Percentiles rank a stretch among this genome's conserved stretches.
phyloP scores from a whole-genome alignment of 257 asterid species.

The Capsicum baccatum region DNA sequence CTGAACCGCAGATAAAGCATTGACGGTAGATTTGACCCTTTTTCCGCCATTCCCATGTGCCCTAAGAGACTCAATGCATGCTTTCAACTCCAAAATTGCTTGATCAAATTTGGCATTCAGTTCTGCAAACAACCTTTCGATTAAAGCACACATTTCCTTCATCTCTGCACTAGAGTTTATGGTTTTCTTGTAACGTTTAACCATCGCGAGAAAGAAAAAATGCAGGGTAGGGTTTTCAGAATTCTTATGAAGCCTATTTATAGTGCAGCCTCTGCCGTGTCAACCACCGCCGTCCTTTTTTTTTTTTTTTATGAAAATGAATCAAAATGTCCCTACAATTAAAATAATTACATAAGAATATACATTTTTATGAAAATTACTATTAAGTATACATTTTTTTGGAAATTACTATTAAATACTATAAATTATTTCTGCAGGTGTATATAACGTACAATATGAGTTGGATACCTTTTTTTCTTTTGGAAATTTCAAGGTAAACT shows the following conservation, averaged over 20 bases:
- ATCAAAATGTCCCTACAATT: not conserved
- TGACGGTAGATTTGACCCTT: not conserved
- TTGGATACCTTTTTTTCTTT: too few species aligned
- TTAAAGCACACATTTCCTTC: not conserved
- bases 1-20: not conserved
- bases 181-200: not conserved
- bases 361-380: not conserved
- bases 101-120: conserved; percentile 7
- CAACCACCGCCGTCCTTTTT: not conserved
- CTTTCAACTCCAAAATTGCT: not conserved
- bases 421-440: not conserved
- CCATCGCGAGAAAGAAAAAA: not conserved
- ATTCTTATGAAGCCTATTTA: not conserved
- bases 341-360: not conserved
- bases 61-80: not conserved
- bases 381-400: not conserved
- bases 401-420: not conserved
- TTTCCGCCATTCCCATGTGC: not conserved
- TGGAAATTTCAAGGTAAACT: too few species aligned
- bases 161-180: not conserved
- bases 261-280: not conserved
- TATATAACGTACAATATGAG: too few species aligned
- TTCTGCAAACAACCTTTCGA: not conserved
- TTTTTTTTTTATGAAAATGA: not conserved
- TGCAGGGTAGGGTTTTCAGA: not conserved